These are phyloP conservation scores for Lachnellula occidentalis DNA, from an alignment of 2,329 filamentous ascomycete species.

Conservation along the genomic window DNA sequence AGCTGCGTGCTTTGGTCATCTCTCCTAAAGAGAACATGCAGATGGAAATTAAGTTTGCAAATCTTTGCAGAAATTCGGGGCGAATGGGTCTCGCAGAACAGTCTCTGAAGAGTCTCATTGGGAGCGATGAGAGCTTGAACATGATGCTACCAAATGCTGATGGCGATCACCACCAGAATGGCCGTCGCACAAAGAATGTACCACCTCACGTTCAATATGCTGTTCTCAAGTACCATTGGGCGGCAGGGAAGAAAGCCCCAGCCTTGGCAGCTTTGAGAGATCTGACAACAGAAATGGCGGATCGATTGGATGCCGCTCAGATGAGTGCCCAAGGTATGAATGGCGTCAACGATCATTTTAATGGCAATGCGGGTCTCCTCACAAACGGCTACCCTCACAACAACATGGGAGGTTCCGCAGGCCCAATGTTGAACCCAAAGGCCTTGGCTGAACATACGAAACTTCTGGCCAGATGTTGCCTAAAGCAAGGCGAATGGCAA, in stretches of 20 bases:
- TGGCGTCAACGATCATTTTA: slow-evolving; percentile 34
- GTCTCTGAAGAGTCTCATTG: slow-evolving; percentile 85
- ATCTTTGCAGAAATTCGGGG: slow-evolving; percentile 93
- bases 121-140: slow-evolving; percentile 59
- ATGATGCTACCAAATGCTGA: slow-evolving; percentile 46
- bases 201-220: slow-evolving; percentile 84
- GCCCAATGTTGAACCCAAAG: slow-evolving; percentile 30
- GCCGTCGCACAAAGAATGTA: slow-evolving; percentile 17
- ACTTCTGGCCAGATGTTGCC: slow-evolving; percentile 88
- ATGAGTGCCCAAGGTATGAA: slow-evolving; percentile 25
- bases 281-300: slow-evolving; percentile 55
- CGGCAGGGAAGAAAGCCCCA: slow-evolving; percentile 64
- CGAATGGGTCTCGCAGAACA: slow-evolving; percentile 94
- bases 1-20: slow-evolving; percentile 87
- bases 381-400: slow-evolving; percentile 14
- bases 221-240: slow-evolving; percentile 97
- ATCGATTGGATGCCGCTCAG: slow-evolving; percentile 27
- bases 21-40: slow-evolving; percentile 89
- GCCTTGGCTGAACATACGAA: slow-evolving; percentile 56
- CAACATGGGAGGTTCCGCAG: slow-evolving; percentile 40
- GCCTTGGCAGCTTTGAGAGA: slow-evolving; percentile 53
- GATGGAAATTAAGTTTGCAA: slow-evolving; percentile 99
- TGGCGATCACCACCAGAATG: slow-evolving; percentile 16
- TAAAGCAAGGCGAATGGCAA: slow-evolving; percentile 96
- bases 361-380: slow-evolving; percentile 33